phyloP scores from a whole-genome alignment of 2,329 filamentous ascomycete genomes.

The Raffaelea albimanens region DNA sequence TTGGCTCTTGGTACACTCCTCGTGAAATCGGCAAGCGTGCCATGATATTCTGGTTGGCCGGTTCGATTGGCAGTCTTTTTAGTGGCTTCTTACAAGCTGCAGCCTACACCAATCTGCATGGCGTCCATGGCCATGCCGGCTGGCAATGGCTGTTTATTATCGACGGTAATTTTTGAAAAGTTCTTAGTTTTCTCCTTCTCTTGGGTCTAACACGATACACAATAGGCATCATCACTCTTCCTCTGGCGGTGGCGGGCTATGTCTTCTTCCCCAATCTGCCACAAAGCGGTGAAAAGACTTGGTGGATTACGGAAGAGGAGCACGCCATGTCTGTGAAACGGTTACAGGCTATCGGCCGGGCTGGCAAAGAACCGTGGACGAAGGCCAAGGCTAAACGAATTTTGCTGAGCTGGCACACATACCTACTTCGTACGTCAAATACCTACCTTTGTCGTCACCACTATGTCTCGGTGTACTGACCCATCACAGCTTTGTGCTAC shows the following conservation, averaged over 20 bases:
- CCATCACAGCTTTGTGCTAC: conserved; percentile 20
- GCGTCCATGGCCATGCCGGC: conserved; percentile 36
- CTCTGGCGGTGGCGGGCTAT: conserved; percentile 41
- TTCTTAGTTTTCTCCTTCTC: neutral
- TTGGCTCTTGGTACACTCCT: conserved; percentile 49
- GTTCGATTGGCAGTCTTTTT: conserved; percentile 34
- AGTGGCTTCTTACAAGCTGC: conserved; percentile 33
- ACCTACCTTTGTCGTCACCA: neutral
- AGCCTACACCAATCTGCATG: conserved; percentile 42
- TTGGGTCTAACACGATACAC: neutral
- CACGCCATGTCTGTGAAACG: conserved; percentile 23
- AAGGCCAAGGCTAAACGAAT: conserved; percentile 23
- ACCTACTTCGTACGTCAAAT: conserved; percentile 21
- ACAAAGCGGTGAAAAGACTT: conserved; percentile 23
- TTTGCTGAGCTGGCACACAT: conserved; percentile 28
- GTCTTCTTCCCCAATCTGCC: conserved; percentile 40
- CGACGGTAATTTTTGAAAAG: conserved; percentile 13
- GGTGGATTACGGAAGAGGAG: conserved; percentile 24
- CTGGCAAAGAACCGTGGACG: conserved; percentile 25
- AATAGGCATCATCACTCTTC: conserved; percentile 21
- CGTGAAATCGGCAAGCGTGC: conserved; percentile 53
- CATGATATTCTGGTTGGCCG: conserved; percentile 53
- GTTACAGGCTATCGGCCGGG: conserved; percentile 25
- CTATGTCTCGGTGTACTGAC: neutral
- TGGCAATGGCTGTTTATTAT: conserved; percentile 38